Base-by-base conservation (phyloP, 306 rosid genomes). In the Quercus alba region DNA sequence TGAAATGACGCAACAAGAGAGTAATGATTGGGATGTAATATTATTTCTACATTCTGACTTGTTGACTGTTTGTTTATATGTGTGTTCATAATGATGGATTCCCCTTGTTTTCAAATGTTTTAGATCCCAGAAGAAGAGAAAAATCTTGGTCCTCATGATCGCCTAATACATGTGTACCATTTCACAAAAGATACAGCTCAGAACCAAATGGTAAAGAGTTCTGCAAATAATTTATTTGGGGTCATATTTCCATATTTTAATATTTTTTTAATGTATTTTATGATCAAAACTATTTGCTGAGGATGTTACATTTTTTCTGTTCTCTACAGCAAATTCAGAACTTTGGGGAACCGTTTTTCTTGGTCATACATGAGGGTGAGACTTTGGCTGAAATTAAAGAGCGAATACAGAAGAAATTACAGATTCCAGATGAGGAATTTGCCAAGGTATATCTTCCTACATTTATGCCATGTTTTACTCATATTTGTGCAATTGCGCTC, bases 121-220 rank as follows among this genome's bases (percentile, higher is more conserved):
- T 89, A 94, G 97, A 73, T 94, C 58, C 97, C 98, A 2, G 97
- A 90, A 72, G 98, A 93, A 70, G 98, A 93, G 88, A 93, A 93
- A 85, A 90, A 88, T 77, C 87, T 93, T 26, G 90, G 88, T 77
- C 84, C 93, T 62, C 83, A 87, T 57, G 97, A 91, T 81, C 94
- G 94, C 55, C 83, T 90, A 73, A 93, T 93, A 57, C 97, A 91
- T 59, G 98, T 93, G n/a, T 93, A 91, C 83, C 98, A 93, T 89
- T 91, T 93, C 74, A 93, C 90, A 10, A 91, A 93, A 78, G 97
- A 93, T 77, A 88, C 92, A 0, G 83, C 91, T 73, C 97, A 93
- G 83, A 91, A 90, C 79, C 97, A 85, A 75, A 90, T 86, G 97
- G 98, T 93, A 82, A 72, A 41, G 19, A 52, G 56, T 38, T 77